Base-by-base conservation (phyloP, 805 yeast species). In the Suhomyces vadensis region DNA sequence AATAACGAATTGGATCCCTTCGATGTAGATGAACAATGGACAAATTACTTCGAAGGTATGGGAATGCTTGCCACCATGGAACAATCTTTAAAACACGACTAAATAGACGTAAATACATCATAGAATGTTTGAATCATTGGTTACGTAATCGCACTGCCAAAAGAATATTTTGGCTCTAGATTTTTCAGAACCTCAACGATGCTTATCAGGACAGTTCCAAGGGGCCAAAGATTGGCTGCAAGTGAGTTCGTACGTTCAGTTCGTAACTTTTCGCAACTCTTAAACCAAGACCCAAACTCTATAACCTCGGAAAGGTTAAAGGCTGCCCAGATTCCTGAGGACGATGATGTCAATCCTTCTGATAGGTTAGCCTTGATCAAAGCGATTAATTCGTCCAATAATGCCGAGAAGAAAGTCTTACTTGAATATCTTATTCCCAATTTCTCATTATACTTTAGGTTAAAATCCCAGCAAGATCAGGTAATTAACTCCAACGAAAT, bases 61-160 rank as follows among this genome's bases (percentile, higher is more conserved):
- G 82, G 77, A 0, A 60, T 78, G 51, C 60, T 79, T 52, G 74
- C 80, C 20, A 57, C 64, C 35, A 75, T 74, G 62, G 83, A 78
- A 37, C 40, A 47, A 23, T 37, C 39, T 11, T 42, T 59, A 37
- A 41, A 48, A 35, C 51, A 47, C 23, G 37, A 33, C 24, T 33
- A 33, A 23, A 2, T 13, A 33, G 16, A 38, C 6, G 1, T 8
- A 21, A 8, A 19, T 27, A 27, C n/a, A 19, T 22, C 5, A 7
- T 14, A 11, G 13, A 6, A 29, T 13, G n/a, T 6, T 13, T 27
- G 31, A n/a, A n/a, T n/a, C n/a, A n/a, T n/a, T 23, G 25, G 6
- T 29, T 16, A 27, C 33, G 33, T 29, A 29, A 29, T 29, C 33
- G 17, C 33, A 7, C 27, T 8, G 11, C 33, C 4, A 14, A 29